Conservation (phyloP, 176 grass and related monocot species). For the Aegilops bicornis region DNA sequence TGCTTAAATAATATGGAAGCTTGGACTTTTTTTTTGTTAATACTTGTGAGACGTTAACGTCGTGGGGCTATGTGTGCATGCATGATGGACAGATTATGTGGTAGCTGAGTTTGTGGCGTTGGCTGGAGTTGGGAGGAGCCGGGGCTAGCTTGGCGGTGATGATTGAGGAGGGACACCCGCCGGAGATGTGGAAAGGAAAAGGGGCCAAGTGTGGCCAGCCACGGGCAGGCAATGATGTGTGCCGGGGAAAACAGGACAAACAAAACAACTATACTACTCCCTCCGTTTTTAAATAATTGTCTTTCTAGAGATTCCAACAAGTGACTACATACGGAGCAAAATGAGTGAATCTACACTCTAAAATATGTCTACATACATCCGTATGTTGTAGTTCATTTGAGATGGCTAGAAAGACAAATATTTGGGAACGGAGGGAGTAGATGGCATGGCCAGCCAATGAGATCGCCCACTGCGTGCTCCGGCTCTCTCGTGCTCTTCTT, state of each 20-base stretch:
- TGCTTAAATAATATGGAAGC: no score
- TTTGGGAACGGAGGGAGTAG: no score
- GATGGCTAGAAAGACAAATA: no score
- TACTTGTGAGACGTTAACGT: background rate
- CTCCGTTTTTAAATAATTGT: no score
- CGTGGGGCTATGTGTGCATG: background rate
- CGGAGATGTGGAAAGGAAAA: background rate
- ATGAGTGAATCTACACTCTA: no score
- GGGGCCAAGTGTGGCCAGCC: background rate
- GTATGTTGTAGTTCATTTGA: no score
- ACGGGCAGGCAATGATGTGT: background rate
- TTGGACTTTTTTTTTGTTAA: background rate
- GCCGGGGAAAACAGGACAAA: slow-evolving; percentile 11
- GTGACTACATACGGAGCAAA: no score
- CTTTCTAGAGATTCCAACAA: no score
- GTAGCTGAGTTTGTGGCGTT: background rate
- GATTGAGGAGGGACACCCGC: slow-evolving; percentile 24
- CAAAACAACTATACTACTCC: no score
- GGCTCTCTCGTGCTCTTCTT: no score
- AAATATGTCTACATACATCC: no score
- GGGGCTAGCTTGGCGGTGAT: background rate
- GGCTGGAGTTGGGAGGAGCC: background rate
- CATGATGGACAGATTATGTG: no score
- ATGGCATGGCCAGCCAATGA: background rate
- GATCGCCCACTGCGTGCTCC: background rate